These are phyloP conservation scores for Penicillium longicatenatum DNA, from an alignment of 495 filamentous ascomycete genomes.

Conservation along the genomic window DNA sequence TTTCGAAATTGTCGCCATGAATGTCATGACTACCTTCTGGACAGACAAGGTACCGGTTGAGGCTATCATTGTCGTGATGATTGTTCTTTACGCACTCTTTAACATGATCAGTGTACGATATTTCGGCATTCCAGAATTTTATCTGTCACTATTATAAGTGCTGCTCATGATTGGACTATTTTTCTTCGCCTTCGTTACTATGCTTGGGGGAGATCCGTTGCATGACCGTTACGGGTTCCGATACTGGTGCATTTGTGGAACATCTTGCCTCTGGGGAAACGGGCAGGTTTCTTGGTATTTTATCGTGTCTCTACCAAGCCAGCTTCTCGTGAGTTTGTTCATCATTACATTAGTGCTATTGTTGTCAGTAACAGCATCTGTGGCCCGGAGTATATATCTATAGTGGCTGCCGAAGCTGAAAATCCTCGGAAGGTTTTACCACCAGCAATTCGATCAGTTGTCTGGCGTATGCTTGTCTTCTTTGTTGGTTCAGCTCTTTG, in stretches of 20 bases:
- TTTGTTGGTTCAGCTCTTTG: constrained; percentile 71
- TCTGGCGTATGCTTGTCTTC: constrained; percentile 70
- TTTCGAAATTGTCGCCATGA: constrained; percentile 71
- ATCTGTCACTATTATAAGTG: constrained; percentile 67
- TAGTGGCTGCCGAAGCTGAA: constrained; percentile 76
- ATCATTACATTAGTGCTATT: background rate
- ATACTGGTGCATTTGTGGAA: constrained; percentile 48
- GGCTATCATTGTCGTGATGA: constrained; percentile 48
- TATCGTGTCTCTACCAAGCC: constrained; percentile 41
- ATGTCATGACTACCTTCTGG: constrained; percentile 71
- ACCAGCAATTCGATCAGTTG: constrained; percentile 71
- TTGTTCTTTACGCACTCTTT: constrained; percentile 38
- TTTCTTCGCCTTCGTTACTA: constrained; percentile 46
- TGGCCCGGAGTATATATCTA: constrained; percentile 77
- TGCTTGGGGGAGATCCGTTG: constrained; percentile 72
- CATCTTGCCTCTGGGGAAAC: constrained; percentile 57
- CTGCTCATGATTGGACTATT: constrained; percentile 64
- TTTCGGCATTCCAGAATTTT: constrained; percentile 71
- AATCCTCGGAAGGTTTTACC: constrained; percentile 56
- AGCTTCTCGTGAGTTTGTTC: constrained; percentile 3
- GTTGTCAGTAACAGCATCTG: background rate
- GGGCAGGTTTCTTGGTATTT: constrained; percentile 72
- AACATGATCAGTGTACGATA: constrained; percentile 55
- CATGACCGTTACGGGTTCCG: constrained; percentile 73
- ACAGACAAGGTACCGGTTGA: constrained; percentile 61